Base-by-base conservation (phyloP, 169 alveolate species). In the Plasmodium relictum region DNA sequence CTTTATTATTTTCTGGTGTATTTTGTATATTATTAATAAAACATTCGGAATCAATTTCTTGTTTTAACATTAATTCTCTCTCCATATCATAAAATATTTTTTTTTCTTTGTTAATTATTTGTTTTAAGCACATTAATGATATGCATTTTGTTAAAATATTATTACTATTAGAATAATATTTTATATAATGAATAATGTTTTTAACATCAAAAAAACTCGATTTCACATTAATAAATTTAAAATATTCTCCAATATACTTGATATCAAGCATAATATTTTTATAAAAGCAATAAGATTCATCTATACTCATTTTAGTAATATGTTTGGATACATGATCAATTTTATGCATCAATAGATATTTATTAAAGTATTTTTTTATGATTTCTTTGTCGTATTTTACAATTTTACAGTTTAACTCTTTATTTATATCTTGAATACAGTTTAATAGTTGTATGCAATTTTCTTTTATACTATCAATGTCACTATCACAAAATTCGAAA, bases 301-400 rank as follows among this genome's bases (percentile, higher is more conserved):
- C 41, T 22, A 86, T 31, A 59, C 59, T 70, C 50, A 86, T 42
- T 20, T 86, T 71, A 3, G 92, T 69, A 16, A 70, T 31, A 73
- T 86, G 74, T 63, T 86, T 86, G 1, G 78, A 58, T 6, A 72
- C 71, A 71, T 65, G 37, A 2, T 70, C 62, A 31, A 86, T 24
- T 71, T 70, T 69, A 52, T 86, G 52, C 92, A 86, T 86, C 44
- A 86, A 48, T n/a, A 86, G 61, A 61, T 59, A 86, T 59, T 71
- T 86, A 52, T 62, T 86, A 54, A 86, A 86, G 71, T 69, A 86
- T 86, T 70, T 59, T 41, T 58, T 26, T 39, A 20, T 62, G 10
- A 42, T 61, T 18, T 9, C 22, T 42, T 71, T 70, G 69, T 65
- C 18, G 3, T 16, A 6, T 54, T 39, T 24, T 16, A 16, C 37